These are phyloP conservation scores for Crotalaria pallida DNA, from an alignment of 306 rosid species.

Conservation along the genomic window DNA sequence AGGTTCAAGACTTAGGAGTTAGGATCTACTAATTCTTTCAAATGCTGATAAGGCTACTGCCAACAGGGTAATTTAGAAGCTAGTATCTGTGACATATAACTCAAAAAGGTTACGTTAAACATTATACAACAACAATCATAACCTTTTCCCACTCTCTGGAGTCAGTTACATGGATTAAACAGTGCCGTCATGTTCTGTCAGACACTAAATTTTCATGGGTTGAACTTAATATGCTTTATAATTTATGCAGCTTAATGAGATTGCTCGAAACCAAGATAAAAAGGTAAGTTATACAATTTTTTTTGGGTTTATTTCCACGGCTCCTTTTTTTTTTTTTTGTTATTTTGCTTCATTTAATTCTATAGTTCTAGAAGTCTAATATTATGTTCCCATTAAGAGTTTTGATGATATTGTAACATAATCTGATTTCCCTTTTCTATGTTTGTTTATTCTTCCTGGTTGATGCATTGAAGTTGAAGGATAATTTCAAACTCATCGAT, in stretches of 20 bases:
- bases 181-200: not conserved
- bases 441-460: conserved; percentile 19
- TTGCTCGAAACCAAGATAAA: conserved; percentile 40
- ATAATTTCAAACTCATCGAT: conserved; percentile 53
- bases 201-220: not conserved
- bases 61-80: conserved; percentile 11
- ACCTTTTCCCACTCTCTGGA: not conserved
- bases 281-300: conserved; percentile 35
- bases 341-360: not conserved
- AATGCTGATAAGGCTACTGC: conserved; percentile 8
- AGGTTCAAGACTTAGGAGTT: not conserved
- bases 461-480: conserved; percentile 38
- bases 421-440: not conserved
- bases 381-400: not conserved
- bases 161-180: not conserved
- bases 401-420: not conserved
- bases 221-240: conserved; percentile 8
- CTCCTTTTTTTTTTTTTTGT: not conserved
- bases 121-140: not conserved
- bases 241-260: conserved; percentile 59
- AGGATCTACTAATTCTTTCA: conserved; percentile 12
- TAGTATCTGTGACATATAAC: not conserved
- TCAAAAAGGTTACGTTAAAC: conserved; percentile 11
- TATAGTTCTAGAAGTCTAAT: conserved; percentile 2
- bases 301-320: not conserved